These are phyloP conservation scores for Iodosphaeria phyllophila DNA, from an alignment of 2,329 filamentous ascomycete species.

Conservation along the genomic window DNA sequence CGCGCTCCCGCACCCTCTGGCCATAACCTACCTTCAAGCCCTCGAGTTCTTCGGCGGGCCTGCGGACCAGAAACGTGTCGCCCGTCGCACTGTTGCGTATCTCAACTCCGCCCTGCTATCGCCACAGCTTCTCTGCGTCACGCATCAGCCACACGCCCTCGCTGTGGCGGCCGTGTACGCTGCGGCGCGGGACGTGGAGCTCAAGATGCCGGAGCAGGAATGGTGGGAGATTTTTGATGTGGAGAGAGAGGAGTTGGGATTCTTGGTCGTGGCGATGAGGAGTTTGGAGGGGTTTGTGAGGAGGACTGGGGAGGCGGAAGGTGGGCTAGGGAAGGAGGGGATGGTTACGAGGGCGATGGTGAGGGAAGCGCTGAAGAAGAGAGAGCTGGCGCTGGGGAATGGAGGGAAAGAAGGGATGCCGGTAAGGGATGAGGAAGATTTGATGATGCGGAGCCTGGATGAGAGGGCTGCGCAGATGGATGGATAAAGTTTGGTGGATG, in stretches of 20 bases:
- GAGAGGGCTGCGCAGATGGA: constrained; percentile 3
- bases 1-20: constrained; percentile 67
- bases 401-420: background rate
- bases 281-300: constrained; percentile 57
- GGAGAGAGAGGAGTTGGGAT: constrained; percentile 84
- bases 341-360: constrained; percentile 41
- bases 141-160: constrained; percentile 72
- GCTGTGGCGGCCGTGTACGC: constrained; percentile 82
- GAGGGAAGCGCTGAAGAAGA: constrained; percentile 37
- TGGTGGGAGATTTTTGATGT: constrained; percentile 99
- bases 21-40: constrained; percentile 82
- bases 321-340: constrained; percentile 20
- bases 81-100: constrained; percentile 50
- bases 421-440: constrained; percentile 3
- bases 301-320: constrained; percentile 37
- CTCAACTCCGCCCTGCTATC: constrained; percentile 76
- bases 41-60: constrained; percentile 44
- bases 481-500: no score
- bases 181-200: constrained; percentile 57
- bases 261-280: constrained; percentile 69
- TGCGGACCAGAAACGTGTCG: constrained; percentile 29
- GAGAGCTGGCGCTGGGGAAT: constrained; percentile 19
- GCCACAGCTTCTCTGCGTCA: constrained; percentile 77
- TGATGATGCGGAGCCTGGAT: constrained; percentile 4
- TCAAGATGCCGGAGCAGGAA: constrained; percentile 63